These are phyloP conservation scores for Tylopilus vinaceipallidus DNA, from an alignment of 768 basidiomycete species.

Conservation along the genomic window DNA sequence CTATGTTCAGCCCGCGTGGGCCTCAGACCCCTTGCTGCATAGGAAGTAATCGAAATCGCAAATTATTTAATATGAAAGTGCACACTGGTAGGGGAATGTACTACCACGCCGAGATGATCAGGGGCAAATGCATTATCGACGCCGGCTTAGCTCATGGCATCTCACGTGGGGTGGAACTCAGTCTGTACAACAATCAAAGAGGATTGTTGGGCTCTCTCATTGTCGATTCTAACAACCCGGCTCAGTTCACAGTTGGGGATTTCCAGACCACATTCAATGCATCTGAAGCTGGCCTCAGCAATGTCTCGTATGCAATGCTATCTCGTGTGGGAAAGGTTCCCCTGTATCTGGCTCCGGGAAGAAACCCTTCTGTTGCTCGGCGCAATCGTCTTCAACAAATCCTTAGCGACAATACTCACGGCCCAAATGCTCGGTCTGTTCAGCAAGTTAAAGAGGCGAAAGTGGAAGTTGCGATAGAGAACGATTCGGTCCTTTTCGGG, in stretches of 20 bases:
- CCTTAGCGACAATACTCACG: neutral
- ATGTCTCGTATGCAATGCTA: slow-evolving; percentile 4
- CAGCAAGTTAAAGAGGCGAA: neutral
- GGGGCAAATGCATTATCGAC: slow-evolving; percentile 16
- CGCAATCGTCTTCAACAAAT: neutral
- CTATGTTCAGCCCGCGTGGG: slow-evolving; percentile 14
- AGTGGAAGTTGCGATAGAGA: neutral
- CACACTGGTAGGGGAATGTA: slow-evolving; percentile 7
- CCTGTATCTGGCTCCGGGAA: no score
- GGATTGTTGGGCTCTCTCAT: no score
- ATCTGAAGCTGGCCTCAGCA: neutral
- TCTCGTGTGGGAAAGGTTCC: neutral
- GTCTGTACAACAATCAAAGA: slow-evolving; percentile 12
- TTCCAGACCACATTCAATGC: slow-evolving; percentile 14
- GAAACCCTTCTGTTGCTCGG: no score
- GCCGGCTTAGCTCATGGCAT: slow-evolving; percentile 30
- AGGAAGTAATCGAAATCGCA: slow-evolving; percentile 22
- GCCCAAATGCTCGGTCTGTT: neutral
- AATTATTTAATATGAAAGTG: slow-evolving; percentile 23
- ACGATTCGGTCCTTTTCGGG: neutral
- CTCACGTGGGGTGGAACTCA: slow-evolving; percentile 13
- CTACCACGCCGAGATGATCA: neutral
- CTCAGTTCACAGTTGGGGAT: slow-evolving; percentile 7
- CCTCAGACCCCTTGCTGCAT: slow-evolving; percentile 32
- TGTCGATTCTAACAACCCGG: no score